Evolutionary conservation across 2,329 filamentous ascomycete species (phyloP), one percentile per base, ranked within the genome.

Genomic region (Thielaviopsis punctulata): DNA sequence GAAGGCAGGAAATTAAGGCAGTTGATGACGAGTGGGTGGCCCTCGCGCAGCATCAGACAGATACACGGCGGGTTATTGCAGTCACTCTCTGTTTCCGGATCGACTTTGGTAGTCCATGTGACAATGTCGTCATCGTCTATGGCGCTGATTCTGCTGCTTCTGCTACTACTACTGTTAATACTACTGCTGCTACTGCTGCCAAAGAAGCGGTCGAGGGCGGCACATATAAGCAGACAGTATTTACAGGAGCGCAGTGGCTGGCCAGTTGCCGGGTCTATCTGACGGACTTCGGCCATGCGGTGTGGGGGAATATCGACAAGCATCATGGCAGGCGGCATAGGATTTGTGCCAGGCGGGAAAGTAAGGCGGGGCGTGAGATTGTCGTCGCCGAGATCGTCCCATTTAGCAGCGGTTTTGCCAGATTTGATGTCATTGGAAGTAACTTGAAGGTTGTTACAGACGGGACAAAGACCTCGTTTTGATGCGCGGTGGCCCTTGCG

Each of bases 261-360:
- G 21, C 46, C 53, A 1, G 53, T 52, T 19, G 22, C 41, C 23
- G 41, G 27, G 41, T 55, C 53, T 1, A 21, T 33, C 7, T 52
- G 43, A 5, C 45, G 49, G n/a, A 55, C 49, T 48, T 55, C 53
- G 33, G 53, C 53, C 23, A 55, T 46, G 18, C 53, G 45, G 22
- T 30, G 45, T 23, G 53, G 53, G 19, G 49, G 53, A 15, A 55
- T 55, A 30, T 55, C 49, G 22, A 55, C 24, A 21, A 55, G 27
- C 49, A 52, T 55, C 53, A 55, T 55, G 25, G 53, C 39, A n/a
- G 53, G 53, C 18, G 53, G 53, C 45, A 52, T 55, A 9, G 53
- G 53, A 19, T 52, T 55, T 18, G 51, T 33, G 33, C 45, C 41
- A 10, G 53, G 53, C 6, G 49, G 46, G 21, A 55, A 55, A 18